These are phyloP conservation scores for Domatiomyces catenatus DNA, from an alignment of 2,329 filamentous ascomycete species.

Conservation along the genomic window DNA sequence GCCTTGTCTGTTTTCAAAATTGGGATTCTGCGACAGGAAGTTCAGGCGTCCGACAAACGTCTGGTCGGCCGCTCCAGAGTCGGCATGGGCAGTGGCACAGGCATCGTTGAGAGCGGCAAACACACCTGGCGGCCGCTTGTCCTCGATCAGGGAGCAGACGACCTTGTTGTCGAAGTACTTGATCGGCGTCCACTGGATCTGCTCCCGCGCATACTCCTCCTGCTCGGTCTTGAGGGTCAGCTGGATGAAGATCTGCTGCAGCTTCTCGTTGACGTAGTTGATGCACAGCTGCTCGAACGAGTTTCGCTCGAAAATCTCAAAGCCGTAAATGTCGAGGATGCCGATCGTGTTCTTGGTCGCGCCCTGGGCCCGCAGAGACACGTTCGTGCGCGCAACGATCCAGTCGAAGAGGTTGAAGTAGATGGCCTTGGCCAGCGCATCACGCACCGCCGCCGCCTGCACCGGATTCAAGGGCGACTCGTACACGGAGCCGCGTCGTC, in stretches of 20 bases:
- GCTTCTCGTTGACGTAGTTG: constrained; percentile 98
- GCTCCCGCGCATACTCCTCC: constrained; percentile 87
- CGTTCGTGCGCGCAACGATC: constrained; percentile 88
- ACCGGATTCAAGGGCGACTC: constrained; percentile 70
- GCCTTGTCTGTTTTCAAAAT: constrained; percentile 81
- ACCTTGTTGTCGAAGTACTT: constrained; percentile 99
- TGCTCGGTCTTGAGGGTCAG: constrained; percentile 92
- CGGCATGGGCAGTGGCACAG: constrained; percentile 93
- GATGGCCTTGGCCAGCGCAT: constrained; percentile 86
- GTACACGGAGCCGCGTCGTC: constrained; percentile 50
- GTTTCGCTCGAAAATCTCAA: constrained; percentile 98
- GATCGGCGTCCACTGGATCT: constrained; percentile 98
- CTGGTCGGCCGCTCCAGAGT: constrained; percentile 82
- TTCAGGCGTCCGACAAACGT: constrained; percentile 91
- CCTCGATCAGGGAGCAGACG: constrained; percentile 92
- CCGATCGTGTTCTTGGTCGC: constrained; percentile 71
- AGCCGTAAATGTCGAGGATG: constrained; percentile 97
- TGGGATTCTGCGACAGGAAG: constrained; percentile 69
- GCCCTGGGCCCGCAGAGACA: constrained; percentile 66
- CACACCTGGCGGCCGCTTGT: constrained; percentile 73
- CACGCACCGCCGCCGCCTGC: constrained; percentile 72
- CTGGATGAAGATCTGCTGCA: constrained; percentile 98
- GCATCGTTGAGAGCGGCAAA: constrained; percentile 96
- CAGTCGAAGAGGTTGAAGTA: constrained; percentile 98
- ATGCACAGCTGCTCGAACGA: constrained; percentile 98